These are phyloP conservation scores for Euphorbia pulcherrima DNA, from an alignment of 345 rosid genomes.

Conservation along the genomic window DNA sequence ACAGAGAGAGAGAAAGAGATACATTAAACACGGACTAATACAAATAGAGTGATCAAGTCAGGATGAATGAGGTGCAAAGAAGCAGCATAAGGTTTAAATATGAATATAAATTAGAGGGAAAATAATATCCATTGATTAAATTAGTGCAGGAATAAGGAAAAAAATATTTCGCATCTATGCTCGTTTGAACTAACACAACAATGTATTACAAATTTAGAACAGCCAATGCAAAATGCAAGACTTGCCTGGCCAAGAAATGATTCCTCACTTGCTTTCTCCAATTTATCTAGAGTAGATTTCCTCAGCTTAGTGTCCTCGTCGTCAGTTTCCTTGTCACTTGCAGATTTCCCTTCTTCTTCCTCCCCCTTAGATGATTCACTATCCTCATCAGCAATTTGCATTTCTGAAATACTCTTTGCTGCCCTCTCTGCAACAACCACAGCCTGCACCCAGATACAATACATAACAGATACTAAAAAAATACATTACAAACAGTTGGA, in stretches of 20 bases:
- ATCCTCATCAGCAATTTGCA: constrained; percentile 46
- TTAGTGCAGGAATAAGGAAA: background rate
- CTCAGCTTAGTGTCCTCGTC: constrained; percentile 53
- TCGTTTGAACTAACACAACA: background rate
- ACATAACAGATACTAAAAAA: constrained; percentile 2
- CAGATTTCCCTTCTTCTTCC: constrained; percentile 41
- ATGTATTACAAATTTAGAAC: constrained; percentile 2
- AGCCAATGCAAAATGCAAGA: constrained; percentile 18
- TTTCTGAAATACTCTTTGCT: constrained; percentile 71
- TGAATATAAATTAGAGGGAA: background rate
- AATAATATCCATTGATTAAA: background rate
- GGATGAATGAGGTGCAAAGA: constrained; percentile 9
- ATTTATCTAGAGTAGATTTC: constrained; percentile 65
- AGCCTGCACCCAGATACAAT: constrained; percentile 53
- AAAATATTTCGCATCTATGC: background rate
- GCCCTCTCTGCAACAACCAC: constrained; percentile 78
- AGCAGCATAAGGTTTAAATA: background rate
- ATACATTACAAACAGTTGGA: background rate
- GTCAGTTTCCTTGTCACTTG: constrained; percentile 51
- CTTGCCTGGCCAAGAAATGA: constrained; percentile 87
- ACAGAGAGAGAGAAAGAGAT: background rate
- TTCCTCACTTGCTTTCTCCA: constrained; percentile 86
- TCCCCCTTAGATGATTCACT: constrained; percentile 59
- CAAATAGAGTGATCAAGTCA: background rate
- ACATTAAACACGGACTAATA: background rate